phyloP scores from a whole-genome alignment of 2,329 filamentous ascomycete species.

The Microdochium trichocladiopsis region DNA sequence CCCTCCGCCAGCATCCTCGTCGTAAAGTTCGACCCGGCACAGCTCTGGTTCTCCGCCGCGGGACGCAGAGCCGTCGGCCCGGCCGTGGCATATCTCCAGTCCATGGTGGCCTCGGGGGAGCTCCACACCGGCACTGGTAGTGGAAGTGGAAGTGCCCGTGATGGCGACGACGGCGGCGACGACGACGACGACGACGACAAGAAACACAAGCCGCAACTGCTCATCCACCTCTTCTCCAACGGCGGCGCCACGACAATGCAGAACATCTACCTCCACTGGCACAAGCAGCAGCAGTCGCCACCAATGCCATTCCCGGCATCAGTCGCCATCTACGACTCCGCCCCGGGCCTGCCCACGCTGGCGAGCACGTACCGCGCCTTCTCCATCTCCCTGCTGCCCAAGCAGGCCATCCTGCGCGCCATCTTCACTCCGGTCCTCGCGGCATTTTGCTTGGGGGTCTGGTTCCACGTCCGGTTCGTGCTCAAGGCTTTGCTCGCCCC shows the following conservation, averaged over 20 bases:
- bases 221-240: constrained; percentile 46
- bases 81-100: constrained; percentile 30
- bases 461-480: constrained; percentile 21
- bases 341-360: constrained; percentile 37
- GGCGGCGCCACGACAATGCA: constrained; percentile 37
- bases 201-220: constrained; percentile 21
- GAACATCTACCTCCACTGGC: constrained; percentile 27
- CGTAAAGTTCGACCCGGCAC: constrained; percentile 29
- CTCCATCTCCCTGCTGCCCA: constrained; percentile 22
- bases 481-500: background rate
- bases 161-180: no score
- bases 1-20: constrained; percentile 27
- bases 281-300: constrained; percentile 12
- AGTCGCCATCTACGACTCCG: constrained; percentile 38
- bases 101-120: constrained; percentile 14
- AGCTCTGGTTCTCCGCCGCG: constrained; percentile 24
- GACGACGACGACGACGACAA: background rate
- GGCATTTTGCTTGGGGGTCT: constrained; percentile 20
- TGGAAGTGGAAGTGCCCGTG: no score
- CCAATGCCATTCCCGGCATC: constrained; percentile 28
- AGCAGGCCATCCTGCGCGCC: constrained; percentile 16
- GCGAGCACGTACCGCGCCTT: constrained; percentile 30
- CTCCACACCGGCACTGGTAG: no score
- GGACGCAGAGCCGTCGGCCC: constrained; percentile 26
- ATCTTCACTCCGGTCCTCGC: constrained; percentile 24